Base-by-base conservation (phyloP, 2,329 filamentous ascomycete species). In the Aspergillus niger region DNA sequence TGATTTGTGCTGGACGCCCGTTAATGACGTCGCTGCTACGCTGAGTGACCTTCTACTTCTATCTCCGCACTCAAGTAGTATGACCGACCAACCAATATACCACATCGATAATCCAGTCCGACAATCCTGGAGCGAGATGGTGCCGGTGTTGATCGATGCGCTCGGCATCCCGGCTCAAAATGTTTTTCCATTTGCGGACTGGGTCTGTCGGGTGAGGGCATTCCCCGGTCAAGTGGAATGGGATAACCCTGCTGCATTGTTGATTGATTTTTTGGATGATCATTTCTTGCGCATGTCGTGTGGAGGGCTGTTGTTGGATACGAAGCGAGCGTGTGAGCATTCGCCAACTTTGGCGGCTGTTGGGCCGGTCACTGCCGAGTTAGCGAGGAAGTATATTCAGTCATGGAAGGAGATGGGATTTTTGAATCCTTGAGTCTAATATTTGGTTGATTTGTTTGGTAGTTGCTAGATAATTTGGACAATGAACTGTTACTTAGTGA, bases 61-160 rank as follows among this genome's bases (percentile, higher is more conserved):
- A 0, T 60, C n/a, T 7, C 2, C 22, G 3, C 10, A 8, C 8
- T 15, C 28, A 8, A 5, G 26, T 8, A 3, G 39, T 2, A 32
- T 11, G 68, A 6, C 53, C 32, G 64, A 70, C 1, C 72, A 77
- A 32, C 72, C 72, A 0, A 69, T 81, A 48, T 82, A 81, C 61
- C 79, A 82, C 62, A 74, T 82, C 59, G 80, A 82, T 3, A 81
- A 81, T 62, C 80, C 80, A 0, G 69, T 77, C 2, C 58, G 79
- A 0, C 79, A 81, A 64, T 62, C 72, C 0, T 82, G 80, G 79
- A 60, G 59, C 2, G 67, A 77, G 2, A 77, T 80, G 71, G 67
- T 69, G 2, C 32, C 58, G 0, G 24, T 78, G 1, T 59, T 81
- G 15, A 72, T 77, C 0, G 63, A 69, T 2, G 69, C 65, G 0